Base-by-base conservation (phyloP, 1,284 basidiomycete genomes). In the Inonotus hispidus region DNA sequence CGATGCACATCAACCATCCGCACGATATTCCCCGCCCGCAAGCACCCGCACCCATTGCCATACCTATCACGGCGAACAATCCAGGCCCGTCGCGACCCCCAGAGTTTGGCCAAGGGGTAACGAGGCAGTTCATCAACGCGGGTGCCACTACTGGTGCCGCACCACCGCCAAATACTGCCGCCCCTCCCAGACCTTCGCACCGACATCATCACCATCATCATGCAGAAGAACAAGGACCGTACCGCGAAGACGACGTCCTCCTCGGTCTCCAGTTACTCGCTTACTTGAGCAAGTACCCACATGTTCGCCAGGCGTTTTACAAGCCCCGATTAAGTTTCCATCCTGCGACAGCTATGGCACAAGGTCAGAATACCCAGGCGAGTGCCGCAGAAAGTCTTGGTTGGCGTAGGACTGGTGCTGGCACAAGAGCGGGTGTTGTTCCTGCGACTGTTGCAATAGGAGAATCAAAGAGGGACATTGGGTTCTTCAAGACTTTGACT, bases 281-380 rank as follows among this genome's bases (percentile, higher is more conserved):
- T 6, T 99, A 99, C 70, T 80, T 99, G 23, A 95, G 92, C 75
- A 99, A 99, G 73, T 99, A 99, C 71, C 93, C 96, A 0, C 96
- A 99, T 73, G 95, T 99, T 2, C 82, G 96, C n/a, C 88, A 95
- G 66, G 92, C 95, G 5, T 98, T 99, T 72, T 98, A 98, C 73
- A 91, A 92, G 71, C 85, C 85, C 0, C 82, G 92, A 0, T 70
- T 78, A 21, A 82, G 83, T 16, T 91, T 91, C 72, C 88, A 91
- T 68, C 88, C 88, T 0, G 88, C 86, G 3, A 82, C 79, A 39
- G 77, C 79, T 4, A 74, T 75, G 59, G 45, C 59, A 3, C 58
- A 60, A 35, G 58, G 53, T 3, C 53, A 55, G 59, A 38, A 60
- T 60, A 38, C 53, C 27, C 21, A 56, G 4, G 7, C 29, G 11